These are phyloP conservation scores for Coix lacrymajobi DNA, from an alignment of 176 grass and related monocot genomes.

Conservation along the genomic window DNA sequence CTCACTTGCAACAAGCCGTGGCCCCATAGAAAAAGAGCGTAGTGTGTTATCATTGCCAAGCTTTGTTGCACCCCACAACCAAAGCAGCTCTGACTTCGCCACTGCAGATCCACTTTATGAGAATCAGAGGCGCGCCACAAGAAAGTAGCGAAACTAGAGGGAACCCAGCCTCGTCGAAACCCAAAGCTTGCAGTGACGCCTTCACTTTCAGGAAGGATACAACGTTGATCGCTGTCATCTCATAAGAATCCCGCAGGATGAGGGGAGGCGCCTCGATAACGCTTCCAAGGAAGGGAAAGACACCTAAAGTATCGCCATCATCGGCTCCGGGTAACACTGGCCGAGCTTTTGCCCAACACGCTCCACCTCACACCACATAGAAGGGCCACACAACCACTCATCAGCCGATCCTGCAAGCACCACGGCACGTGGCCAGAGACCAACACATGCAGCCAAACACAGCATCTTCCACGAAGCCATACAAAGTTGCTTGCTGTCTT, in stretches of 20 bases:
- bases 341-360: too few species aligned
- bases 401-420: too few species aligned
- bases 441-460: too few species aligned
- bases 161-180: background rate
- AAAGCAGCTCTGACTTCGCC: background rate
- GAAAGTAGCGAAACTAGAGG: background rate
- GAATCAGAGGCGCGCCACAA: background rate
- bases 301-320: background rate
- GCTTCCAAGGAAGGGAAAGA: background rate
- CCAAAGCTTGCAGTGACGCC: background rate
- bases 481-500: too few species aligned
- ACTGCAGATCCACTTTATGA: background rate
- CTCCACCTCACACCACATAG: too few species aligned
- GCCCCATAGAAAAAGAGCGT: too few species aligned
- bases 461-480: too few species aligned
- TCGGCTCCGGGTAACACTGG: too few species aligned
- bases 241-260: background rate
- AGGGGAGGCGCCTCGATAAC: background rate
- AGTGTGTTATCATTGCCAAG: background rate
- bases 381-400: too few species aligned
- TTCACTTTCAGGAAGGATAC: background rate
- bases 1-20: background rate
- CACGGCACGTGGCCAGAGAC: too few species aligned
- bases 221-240: background rate
- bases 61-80: background rate